Conservation (phyloP, 2,329 filamentous ascomycete genomes). For the Calonectria ilicicola region DNA sequence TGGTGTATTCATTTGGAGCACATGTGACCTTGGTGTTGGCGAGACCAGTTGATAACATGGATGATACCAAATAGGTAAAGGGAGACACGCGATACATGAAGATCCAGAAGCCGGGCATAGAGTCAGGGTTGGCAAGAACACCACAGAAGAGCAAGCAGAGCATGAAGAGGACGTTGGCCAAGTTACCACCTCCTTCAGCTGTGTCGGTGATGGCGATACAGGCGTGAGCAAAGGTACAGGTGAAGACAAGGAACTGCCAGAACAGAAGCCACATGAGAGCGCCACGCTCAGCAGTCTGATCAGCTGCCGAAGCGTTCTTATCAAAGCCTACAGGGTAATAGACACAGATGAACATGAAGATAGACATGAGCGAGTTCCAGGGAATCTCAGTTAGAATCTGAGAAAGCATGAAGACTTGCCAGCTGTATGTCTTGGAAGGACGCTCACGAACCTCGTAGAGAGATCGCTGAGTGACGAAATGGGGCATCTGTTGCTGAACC, state of each 20-base stretch:
- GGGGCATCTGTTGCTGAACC: slow-evolving; percentile 84
- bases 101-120: slow-evolving; percentile 78
- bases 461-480: slow-evolving; percentile 83
- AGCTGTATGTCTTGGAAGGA: slow-evolving; percentile 85
- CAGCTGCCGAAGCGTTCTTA: slow-evolving; percentile 65
- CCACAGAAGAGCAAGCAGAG: slow-evolving; percentile 74
- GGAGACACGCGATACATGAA: slow-evolving; percentile 79
- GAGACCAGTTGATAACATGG: slow-evolving; percentile 43
- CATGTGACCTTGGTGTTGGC: slow-evolving; percentile 57
- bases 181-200: slow-evolving; percentile 75
- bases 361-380: slow-evolving; percentile 82
- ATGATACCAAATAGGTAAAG: slow-evolving; percentile 50
- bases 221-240: slow-evolving; percentile 75
- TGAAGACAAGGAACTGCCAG: slow-evolving; percentile 75
- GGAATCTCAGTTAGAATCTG: slow-evolving; percentile 88
- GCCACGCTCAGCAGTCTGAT: slow-evolving; percentile 61
- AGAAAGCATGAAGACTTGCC: slow-evolving; percentile 86
- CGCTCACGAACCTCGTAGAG: slow-evolving; percentile 89
- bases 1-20: slow-evolving; percentile 73
- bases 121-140: slow-evolving; percentile 69
- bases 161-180: slow-evolving; percentile 75
- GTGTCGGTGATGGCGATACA: slow-evolving; percentile 72
- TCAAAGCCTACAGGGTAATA: slow-evolving; percentile 89
- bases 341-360: slow-evolving; percentile 82
- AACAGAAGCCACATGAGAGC: slow-evolving; percentile 76